These are phyloP conservation scores for Komagataella mondaviorum DNA, from an alignment of 805 yeast genomes.

Conservation along the genomic window DNA sequence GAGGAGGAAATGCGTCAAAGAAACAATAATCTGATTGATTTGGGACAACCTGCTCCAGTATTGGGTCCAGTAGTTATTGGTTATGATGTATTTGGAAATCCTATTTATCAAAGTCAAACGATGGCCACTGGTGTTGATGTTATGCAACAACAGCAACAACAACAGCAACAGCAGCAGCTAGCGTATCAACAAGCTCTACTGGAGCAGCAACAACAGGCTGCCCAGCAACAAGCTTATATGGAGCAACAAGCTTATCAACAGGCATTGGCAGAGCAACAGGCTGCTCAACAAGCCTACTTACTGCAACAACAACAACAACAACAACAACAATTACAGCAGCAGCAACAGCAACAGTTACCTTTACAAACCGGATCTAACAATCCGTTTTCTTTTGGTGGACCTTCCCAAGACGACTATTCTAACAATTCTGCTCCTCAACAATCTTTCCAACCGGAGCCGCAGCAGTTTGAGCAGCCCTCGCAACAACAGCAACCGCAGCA, in stretches of 20 bases:
- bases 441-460: conserved; percentile 14
- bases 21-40: conserved; percentile 36
- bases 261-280: conserved; percentile 11
- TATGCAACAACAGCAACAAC: conserved; percentile 6
- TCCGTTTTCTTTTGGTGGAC: conserved; percentile 14
- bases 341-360: conserved; percentile 13
- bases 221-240: conserved; percentile 7
- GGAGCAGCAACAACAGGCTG: conserved; percentile 8
- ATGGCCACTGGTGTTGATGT: conserved; percentile 34
- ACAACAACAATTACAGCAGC: conserved; percentile 9
- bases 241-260: conserved; percentile 10
- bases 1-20: conserved; percentile 55
- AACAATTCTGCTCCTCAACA: conserved; percentile 4
- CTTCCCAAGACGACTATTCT: conserved; percentile 13
- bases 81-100: conserved; percentile 56
- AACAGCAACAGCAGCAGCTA: conserved; percentile 6
- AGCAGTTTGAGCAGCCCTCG: conserved; percentile 10
- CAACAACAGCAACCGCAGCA: conserved; percentile 17
- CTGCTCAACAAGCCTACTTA: conserved; percentile 10
- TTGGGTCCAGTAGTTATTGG: conserved; percentile 18
- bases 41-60: conserved; percentile 12
- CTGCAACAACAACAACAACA: conserved; percentile 5
- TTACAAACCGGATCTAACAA: conserved; percentile 6
- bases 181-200: conserved; percentile 7
- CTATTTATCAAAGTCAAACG: conserved; percentile 36